A percentile compares a stretch with the other conserved stretches of the same genome.
Conservation (phyloP, 208 protist species). For the Entamoeba moshkovskii region DNA sequence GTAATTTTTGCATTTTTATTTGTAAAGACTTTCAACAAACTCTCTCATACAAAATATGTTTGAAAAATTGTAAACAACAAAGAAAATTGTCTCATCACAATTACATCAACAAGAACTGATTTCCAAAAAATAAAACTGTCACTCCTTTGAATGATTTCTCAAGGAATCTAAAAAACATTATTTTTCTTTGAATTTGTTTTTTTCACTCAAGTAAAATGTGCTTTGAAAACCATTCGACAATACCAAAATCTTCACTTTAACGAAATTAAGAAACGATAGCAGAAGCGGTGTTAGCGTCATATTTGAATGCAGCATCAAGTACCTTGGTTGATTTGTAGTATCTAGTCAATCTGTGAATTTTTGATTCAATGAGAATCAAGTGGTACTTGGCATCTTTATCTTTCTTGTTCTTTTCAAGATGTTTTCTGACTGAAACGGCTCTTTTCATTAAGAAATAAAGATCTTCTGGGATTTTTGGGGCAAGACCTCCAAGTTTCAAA, state of each 20-base stretch:
- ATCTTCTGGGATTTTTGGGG: slow-evolving; percentile 98
- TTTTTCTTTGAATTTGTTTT: too few species aligned
- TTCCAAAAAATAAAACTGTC: too few species aligned
- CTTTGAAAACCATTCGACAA: background rate
- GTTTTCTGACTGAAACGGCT: slow-evolving; percentile 96
- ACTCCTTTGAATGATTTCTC: too few species aligned
- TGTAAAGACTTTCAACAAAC: too few species aligned
- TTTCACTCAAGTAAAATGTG: too few species aligned
- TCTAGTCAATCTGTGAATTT: slow-evolving; percentile 94
- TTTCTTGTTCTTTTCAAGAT: slow-evolving; percentile 87
- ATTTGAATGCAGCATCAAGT: slow-evolving; percentile 79
- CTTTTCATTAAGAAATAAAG: slow-evolving; percentile 98
- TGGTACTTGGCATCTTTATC: slow-evolving; percentile 97
- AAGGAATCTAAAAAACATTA: too few species aligned
- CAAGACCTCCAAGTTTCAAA: slow-evolving; percentile 90
- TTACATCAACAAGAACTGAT: too few species aligned
- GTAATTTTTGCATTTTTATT: too few species aligned
- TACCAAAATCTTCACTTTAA: background rate
- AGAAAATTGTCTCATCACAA: too few species aligned
- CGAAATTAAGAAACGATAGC: slow-evolving; percentile 49
- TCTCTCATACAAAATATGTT: too few species aligned
- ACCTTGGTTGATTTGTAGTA: slow-evolving; percentile 80
- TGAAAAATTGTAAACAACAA: too few species aligned
- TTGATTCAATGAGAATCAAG: slow-evolving; percentile 97
- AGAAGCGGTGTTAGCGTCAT: slow-evolving; percentile 60